Conservation (phyloP, 2,329 filamentous ascomycete genomes). For the Colletotrichum aenigma region DNA sequence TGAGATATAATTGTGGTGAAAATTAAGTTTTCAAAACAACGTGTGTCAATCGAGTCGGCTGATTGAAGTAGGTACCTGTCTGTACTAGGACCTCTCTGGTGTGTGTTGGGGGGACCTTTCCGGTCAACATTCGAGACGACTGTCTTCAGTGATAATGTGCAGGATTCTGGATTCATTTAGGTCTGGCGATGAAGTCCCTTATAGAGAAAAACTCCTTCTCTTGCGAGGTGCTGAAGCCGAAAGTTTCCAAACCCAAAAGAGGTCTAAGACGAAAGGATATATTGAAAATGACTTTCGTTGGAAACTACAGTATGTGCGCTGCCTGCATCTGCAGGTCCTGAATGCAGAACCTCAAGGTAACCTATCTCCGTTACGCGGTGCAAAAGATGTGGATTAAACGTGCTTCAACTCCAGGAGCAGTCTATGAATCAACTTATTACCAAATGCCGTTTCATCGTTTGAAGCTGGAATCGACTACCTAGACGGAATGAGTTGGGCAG, state of each 20-base stretch:
- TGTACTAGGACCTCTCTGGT: background rate
- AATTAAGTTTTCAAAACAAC: background rate
- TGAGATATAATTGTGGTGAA: background rate
- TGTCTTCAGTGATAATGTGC: background rate
- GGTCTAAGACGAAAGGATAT: background rate
- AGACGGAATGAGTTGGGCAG: background rate
- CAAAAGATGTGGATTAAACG: background rate
- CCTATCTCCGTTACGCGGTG: rapidly evolving
- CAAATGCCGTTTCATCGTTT: background rate
- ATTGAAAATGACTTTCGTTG: no score
- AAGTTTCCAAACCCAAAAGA: background rate
- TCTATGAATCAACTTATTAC: background rate
- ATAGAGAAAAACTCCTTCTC: background rate
- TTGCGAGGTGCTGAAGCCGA: background rate
- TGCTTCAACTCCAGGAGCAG: background rate
- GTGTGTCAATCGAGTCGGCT: background rate
- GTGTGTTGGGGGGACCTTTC: background rate
- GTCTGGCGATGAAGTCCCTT: background rate
- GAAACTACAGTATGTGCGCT: background rate
- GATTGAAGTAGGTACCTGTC: background rate
- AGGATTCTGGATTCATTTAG: background rate
- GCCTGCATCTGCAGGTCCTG: background rate
- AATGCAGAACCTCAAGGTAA: background rate
- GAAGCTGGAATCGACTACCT: background rate
- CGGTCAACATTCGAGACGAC: background rate